Evolutionary conservation across 2,329 filamentous ascomycete genomes (phyloP).

Genomic region (Arachnopeziza araneosa): DNA sequence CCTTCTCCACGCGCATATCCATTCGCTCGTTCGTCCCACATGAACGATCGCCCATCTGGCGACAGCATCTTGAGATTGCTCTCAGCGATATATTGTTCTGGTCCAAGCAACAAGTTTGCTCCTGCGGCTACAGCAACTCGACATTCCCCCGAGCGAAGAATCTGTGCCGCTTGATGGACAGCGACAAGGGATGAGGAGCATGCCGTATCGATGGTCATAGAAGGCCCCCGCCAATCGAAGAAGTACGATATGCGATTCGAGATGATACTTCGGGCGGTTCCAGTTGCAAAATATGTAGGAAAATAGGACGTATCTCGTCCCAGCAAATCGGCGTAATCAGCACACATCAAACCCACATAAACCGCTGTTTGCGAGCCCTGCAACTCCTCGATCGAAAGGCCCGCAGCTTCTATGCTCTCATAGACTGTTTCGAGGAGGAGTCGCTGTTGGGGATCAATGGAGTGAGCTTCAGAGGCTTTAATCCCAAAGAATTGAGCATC

Average conservation of each 20-base stretch:
- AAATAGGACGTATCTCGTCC: not conserved
- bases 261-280: constrained; percentile 36
- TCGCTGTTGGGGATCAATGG: constrained; percentile 24
- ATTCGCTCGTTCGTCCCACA: constrained; percentile 52
- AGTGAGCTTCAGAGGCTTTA: constrained; percentile 28
- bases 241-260: constrained; percentile 50
- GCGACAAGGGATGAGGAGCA: constrained; percentile 51
- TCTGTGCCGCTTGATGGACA: constrained; percentile 47
- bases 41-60: constrained; percentile 24
- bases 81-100: constrained; percentile 2
- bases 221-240: constrained; percentile 43
- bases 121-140: constrained; percentile 36
- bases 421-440: constrained; percentile 39
- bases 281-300: constrained; percentile 11
- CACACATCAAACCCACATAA: constrained; percentile 42
- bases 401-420: constrained; percentile 26
- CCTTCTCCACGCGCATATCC: constrained; percentile 62
- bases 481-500: constrained; percentile 17
- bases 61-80: constrained; percentile 11
- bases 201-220: constrained; percentile 52
- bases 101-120: constrained; percentile 29
- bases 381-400: not conserved
- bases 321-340: constrained; percentile 12
- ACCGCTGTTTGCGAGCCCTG: constrained; percentile 33
- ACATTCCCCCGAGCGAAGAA: constrained; percentile 39